Evolutionary conservation across 2,329 filamentous ascomycete genomes (phyloP).

Genomic region (Acrodontium crateriforme): DNA sequence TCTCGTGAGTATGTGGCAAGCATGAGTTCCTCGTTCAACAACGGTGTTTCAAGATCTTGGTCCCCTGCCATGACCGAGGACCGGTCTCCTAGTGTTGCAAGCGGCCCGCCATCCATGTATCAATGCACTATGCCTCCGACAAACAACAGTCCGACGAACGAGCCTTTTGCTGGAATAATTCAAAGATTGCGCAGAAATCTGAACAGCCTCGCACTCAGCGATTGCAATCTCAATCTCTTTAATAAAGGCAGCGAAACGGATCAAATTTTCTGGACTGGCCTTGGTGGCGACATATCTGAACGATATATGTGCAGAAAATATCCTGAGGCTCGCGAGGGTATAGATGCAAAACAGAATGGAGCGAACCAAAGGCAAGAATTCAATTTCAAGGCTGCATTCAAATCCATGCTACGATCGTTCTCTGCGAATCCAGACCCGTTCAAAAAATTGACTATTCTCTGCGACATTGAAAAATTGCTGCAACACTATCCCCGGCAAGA

Average conservation of each 20-base stretch:
- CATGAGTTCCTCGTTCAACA: constrained; percentile 53
- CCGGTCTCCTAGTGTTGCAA: constrained; percentile 49
- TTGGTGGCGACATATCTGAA: constrained; percentile 31
- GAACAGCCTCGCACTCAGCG: constrained; percentile 74
- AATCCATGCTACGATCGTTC: constrained; percentile 69
- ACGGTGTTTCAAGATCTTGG: constrained; percentile 72
- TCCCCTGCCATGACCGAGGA: constrained; percentile 64
- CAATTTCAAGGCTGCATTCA: constrained; percentile 61
- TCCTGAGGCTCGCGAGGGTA: background rate
- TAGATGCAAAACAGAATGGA: too few species aligned
- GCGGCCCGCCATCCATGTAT: constrained; percentile 30
- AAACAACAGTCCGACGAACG: too few species aligned
- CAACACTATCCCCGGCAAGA: constrained; percentile 1
- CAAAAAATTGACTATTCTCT: constrained; percentile 68
- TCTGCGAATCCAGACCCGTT: constrained; percentile 80
- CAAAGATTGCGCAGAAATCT: constrained; percentile 44
- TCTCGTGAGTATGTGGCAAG: constrained; percentile 54
- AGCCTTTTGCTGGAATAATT: too few species aligned
- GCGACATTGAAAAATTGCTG: constrained; percentile 63
- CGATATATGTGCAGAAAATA: constrained; percentile 8
- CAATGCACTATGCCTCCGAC: constrained; percentile 29
- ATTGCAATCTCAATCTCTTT: constrained; percentile 76
- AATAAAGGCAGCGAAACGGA: constrained; percentile 88
- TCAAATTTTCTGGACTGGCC: constrained; percentile 57
- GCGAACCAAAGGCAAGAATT: too few species aligned